Conservation (phyloP, 208 protist genomes). For the Lotmaria passim region DNA sequence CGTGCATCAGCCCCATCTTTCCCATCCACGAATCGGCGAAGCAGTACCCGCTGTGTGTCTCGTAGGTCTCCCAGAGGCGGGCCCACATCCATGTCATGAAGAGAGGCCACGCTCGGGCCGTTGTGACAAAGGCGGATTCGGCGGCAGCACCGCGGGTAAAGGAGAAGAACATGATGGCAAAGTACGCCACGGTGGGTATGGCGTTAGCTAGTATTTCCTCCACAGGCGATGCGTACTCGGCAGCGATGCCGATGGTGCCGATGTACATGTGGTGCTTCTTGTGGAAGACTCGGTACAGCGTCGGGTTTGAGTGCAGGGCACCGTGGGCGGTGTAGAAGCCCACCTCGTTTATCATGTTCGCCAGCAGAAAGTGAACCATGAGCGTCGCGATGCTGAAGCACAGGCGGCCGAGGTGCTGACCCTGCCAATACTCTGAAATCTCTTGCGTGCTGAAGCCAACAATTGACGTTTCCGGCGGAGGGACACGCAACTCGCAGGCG, state of each 20-base stretch:
- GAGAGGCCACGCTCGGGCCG: slow-evolving; percentile 47
- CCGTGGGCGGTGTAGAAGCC: slow-evolving; percentile 57
- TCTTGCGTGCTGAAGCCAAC: slow-evolving; percentile 33
- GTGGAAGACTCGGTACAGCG: slow-evolving; percentile 57
- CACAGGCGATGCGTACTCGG: slow-evolving; percentile 57
- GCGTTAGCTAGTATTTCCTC: slow-evolving; percentile 56
- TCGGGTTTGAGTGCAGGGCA: slow-evolving; percentile 44
- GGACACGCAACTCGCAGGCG: slow-evolving; percentile 16
- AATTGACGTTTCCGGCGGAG: slow-evolving; percentile 32
- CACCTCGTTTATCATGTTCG: slow-evolving; percentile 53
- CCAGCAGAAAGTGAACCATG: slow-evolving; percentile 42
- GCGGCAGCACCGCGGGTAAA: slow-evolving; percentile 31
- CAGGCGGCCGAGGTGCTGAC: slow-evolving; percentile 11
- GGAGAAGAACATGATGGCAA: slow-evolving; percentile 42
- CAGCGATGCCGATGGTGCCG: slow-evolving; percentile 64
- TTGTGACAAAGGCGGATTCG: slow-evolving; percentile 19
- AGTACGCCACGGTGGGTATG: slow-evolving; percentile 51
- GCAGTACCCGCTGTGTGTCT: slow-evolving; percentile 71
- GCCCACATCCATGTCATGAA: slow-evolving; percentile 58
- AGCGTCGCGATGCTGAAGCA: slow-evolving; percentile 13
- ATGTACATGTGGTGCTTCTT: slow-evolving; percentile 77
- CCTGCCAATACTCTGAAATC: slow-evolving; percentile 20
- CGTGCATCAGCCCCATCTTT: slow-evolving; percentile 53
- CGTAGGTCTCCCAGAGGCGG: slow-evolving; percentile 62
- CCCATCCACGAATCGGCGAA: slow-evolving; percentile 52